Percentiles rank a stretch among this genome's conserved stretches.
phyloP scores from a whole-genome alignment of 257 asterid genomes.

The Gynochthodes officinalis region DNA sequence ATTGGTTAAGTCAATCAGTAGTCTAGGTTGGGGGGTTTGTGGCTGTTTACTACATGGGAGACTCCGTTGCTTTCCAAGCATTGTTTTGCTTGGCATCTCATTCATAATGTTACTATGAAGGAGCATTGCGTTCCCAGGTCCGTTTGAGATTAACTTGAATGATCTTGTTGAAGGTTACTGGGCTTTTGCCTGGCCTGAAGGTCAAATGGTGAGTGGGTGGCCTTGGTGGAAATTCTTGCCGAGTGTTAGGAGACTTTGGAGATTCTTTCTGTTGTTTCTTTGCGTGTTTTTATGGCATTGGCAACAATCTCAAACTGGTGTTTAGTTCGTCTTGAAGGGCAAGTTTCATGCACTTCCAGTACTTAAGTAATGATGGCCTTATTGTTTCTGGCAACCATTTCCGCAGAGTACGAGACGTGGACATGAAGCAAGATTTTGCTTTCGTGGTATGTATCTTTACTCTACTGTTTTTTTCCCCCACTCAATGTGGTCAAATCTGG shows the following conservation, averaged over 20 bases:
- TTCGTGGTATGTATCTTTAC: conserved; percentile 71
- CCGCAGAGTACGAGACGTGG: conserved; percentile 99
- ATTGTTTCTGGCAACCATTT: conserved; percentile 98
- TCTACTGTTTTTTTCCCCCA: conserved; percentile 13
- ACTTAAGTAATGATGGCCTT: conserved; percentile 98
- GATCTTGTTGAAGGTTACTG: conserved; percentile 96
- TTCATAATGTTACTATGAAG: conserved; percentile 56
- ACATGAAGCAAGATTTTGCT: conserved; percentile 99
- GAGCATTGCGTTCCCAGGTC: conserved; percentile 46
- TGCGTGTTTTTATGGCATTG: conserved; percentile 94
- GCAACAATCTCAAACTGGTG: conserved; percentile 94
- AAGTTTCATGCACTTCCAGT: conserved; percentile 86
- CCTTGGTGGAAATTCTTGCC: conserved; percentile 84
- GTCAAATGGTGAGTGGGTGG: conserved; percentile 94
- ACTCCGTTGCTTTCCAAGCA: conserved; percentile 38
- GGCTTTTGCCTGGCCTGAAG: conserved; percentile 85
- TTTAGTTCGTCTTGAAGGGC: conserved; percentile 95
- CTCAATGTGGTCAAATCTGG: background rate
- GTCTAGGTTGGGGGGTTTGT: conserved; percentile 15
- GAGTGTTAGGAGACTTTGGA: conserved; percentile 94
- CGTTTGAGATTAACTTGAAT: conserved; percentile 73
- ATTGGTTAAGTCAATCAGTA: conserved; percentile 1
- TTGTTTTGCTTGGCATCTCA: conserved; percentile 44
- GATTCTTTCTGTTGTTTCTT: conserved; percentile 87
- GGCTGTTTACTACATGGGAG: conserved; percentile 14